A percentile compares a stretch with the other conserved stretches of the same genome.
phyloP scores from a whole-genome alignment of 2,329 filamentous ascomycete species.

The Lasiodiplodia hormozganensis region DNA sequence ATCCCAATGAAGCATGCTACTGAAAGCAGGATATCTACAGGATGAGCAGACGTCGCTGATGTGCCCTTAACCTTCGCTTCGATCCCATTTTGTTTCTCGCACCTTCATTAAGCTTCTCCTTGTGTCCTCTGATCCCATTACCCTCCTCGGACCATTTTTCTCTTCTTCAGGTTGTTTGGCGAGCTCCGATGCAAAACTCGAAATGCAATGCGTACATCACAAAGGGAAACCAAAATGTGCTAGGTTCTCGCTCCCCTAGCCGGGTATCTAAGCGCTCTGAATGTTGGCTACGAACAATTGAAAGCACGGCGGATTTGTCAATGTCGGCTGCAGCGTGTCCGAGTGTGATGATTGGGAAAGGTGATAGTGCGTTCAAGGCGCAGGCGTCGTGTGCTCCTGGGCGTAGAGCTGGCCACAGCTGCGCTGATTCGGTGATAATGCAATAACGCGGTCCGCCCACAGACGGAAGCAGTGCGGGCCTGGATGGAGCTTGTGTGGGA shows the following conservation, averaged over 20 bases:
- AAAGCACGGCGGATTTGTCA: background rate
- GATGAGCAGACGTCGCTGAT: background rate
- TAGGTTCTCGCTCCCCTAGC: slow-evolving; percentile 19
- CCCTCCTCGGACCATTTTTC: background rate
- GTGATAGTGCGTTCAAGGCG: background rate
- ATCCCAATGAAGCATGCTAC: slow-evolving; percentile 20
- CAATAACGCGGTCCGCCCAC: background rate
- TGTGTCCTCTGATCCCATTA: background rate
- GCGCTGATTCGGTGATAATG: background rate
- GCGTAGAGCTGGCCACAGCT: background rate
- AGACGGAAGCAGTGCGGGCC: background rate
- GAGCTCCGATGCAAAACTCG: background rate
- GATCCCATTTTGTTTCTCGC: background rate
- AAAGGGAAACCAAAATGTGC: slow-evolving; percentile 17
- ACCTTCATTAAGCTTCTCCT: background rate
- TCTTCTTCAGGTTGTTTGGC: background rate
- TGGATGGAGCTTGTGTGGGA: background rate
- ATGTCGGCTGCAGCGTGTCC: background rate
- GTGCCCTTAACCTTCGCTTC: background rate
- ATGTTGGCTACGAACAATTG: background rate
- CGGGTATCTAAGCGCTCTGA: slow-evolving; percentile 26
- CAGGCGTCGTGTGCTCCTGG: background rate
- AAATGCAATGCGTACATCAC: background rate
- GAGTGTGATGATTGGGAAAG: background rate
- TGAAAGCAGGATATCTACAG: slow-evolving; percentile 23